These are phyloP conservation scores for Paraphoma sp. DNA, from an alignment of 2,329 filamentous ascomycete genomes.

Conservation along the genomic window DNA sequence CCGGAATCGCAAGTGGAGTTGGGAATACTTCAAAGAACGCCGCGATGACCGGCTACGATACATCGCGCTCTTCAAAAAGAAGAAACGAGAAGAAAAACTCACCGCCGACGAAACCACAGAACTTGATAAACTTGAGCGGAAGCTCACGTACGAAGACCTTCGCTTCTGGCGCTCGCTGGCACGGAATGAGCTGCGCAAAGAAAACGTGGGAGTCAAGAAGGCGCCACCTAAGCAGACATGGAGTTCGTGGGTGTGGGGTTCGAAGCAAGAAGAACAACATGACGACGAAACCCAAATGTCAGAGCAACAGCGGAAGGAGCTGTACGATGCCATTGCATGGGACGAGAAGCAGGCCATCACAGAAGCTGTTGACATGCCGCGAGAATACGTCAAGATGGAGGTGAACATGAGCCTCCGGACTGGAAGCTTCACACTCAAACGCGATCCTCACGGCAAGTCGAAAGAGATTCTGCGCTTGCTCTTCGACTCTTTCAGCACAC, in stretches of 20 bases:
- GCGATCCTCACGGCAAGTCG: conserved; percentile 77
- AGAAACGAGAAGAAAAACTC: conserved; percentile 72
- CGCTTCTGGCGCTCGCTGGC: conserved; percentile 96
- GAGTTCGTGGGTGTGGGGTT: conserved; percentile 85
- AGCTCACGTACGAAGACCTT: conserved; percentile 91
- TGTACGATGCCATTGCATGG: conserved; percentile 98
- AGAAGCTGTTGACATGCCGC: conserved; percentile 86
- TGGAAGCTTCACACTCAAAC: conserved; percentile 92
- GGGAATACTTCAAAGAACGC: conserved; percentile 92
- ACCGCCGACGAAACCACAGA: conserved; percentile 74
- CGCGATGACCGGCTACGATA: conserved; percentile 88
- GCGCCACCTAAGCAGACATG: conserved; percentile 80
- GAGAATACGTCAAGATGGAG: conserved; percentile 91
- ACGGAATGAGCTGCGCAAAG: conserved; percentile 91
- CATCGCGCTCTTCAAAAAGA: conserved; percentile 96
- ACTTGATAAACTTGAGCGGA: conserved; percentile 79
- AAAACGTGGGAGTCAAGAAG: conserved; percentile 89
- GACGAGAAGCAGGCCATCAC: conserved; percentile 92
- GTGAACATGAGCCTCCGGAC: conserved; percentile 92
- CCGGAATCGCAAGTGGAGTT: conserved; percentile 89
- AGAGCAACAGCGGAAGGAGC: conserved; percentile 92
- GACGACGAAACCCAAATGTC: conserved; percentile 86
- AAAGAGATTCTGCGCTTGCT: conserved; percentile 87
- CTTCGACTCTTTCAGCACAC: conserved; percentile 93
- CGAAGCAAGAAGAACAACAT: conserved; percentile 66